phyloP scores from a whole-genome alignment of 441 rosid genomes.

The Pelargonium australe region DNA sequence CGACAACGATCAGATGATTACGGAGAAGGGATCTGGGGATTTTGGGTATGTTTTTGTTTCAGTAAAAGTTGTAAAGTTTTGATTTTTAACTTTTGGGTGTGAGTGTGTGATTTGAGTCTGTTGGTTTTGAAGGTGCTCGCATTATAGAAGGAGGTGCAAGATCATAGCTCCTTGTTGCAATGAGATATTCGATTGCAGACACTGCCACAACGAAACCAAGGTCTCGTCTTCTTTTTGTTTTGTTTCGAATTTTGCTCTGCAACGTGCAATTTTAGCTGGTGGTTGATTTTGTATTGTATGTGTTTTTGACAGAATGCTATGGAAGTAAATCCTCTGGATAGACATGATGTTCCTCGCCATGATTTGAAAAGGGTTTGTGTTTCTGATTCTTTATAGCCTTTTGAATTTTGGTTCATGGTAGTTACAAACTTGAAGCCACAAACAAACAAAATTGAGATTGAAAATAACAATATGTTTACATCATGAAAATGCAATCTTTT shows the following conservation, averaged over 20 bases:
- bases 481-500: no score
- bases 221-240: slow-evolving; percentile 19
- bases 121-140: slow-evolving; percentile 54
- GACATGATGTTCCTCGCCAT: slow-evolving; percentile 83
- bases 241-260: no score
- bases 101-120: background rate
- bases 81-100: background rate
- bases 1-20: background rate
- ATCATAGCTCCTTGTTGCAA: slow-evolving; percentile 88
- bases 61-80: background rate
- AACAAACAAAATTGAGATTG: no score
- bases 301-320: slow-evolving; percentile 48
- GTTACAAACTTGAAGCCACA: no score
- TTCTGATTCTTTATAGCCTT: background rate
- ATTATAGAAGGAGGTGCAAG: slow-evolving; percentile 65
- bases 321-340: slow-evolving; percentile 42
- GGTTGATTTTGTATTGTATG: background rate
- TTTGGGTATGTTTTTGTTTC: background rate
- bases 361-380: slow-evolving; percentile 44
- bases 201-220: slow-evolving; percentile 80
- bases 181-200: slow-evolving; percentile 78
- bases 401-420: no score
- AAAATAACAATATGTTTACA: no score
- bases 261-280: no score
- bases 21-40: slow-evolving; percentile 4